Evolutionary conservation across 1,284 basidiomycete species (phyloP).

Genomic region (Sanghuangporus sanghuang): DNA sequence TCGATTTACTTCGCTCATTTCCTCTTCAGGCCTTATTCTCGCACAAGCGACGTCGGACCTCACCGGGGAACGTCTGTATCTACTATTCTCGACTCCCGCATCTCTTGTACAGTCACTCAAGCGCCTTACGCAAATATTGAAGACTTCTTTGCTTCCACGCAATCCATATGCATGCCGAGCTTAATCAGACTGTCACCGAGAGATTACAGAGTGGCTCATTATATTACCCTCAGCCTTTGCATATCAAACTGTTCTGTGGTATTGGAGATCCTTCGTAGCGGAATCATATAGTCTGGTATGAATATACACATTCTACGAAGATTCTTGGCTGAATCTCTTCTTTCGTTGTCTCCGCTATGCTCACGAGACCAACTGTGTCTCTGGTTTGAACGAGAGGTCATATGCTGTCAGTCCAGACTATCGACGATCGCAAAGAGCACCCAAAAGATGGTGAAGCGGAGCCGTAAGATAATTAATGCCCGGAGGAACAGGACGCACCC

Average conservation of each 20-base stretch:
- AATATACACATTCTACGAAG: neutral
- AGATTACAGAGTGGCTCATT: neutral
- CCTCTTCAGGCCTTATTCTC: neutral
- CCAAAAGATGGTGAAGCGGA: neutral
- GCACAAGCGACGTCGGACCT: neutral
- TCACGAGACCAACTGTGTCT: neutral
- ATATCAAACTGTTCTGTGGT: neutral
- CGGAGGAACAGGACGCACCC: neutral
- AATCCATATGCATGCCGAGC: neutral
- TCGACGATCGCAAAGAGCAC: neutral
- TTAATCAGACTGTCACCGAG: neutral
- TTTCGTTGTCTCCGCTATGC: neutral
- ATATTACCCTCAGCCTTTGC: neutral
- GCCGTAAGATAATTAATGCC: neutral
- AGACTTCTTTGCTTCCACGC: neutral
- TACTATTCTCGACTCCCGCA: neutral
- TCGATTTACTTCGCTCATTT: neutral
- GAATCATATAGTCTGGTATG: neutral
- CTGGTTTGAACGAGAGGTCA: neutral
- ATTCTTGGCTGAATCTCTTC: neutral
- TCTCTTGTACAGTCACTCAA: neutral
- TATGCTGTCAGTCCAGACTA: neutral
- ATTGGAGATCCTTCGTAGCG: neutral
- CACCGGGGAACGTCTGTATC: neutral
- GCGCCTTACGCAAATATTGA: neutral